These are phyloP conservation scores for Monilinia polystroma DNA, from an alignment of 2,329 filamentous ascomycete genomes.

Conservation along the genomic window DNA sequence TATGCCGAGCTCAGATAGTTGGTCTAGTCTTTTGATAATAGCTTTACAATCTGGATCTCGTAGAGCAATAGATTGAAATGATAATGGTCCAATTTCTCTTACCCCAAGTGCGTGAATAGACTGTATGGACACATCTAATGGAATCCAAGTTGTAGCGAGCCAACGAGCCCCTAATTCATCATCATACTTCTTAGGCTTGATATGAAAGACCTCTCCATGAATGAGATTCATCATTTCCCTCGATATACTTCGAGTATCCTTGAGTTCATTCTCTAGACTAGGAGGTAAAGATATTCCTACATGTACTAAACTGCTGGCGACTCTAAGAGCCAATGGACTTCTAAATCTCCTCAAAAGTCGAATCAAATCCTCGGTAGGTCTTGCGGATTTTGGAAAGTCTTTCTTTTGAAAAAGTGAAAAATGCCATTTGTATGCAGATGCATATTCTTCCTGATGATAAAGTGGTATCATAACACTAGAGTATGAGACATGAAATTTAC, in stretches of 20 bases:
- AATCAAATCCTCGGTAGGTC: conserved; percentile 45
- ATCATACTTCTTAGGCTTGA: conserved; percentile 52
- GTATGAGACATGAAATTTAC: conserved; percentile 45
- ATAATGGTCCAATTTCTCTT: conserved; percentile 68
- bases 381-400: conserved; percentile 45
- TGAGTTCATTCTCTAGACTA: conserved; percentile 22
- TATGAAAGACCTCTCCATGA: conserved; percentile 36
- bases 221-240: conserved; percentile 40
- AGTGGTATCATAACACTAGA: conserved; percentile 44
- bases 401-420: conserved; percentile 43
- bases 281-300: conserved; percentile 33
- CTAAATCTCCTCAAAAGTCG: conserved; percentile 42
- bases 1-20: conserved; percentile 63
- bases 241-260: conserved; percentile 30
- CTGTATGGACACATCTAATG: conserved; percentile 69
- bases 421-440: conserved; percentile 49
- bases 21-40: conserved; percentile 58
- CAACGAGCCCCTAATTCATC: conserved; percentile 75
- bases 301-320: conserved; percentile 34
- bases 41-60: conserved; percentile 57
- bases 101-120: conserved; percentile 70
- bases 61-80: conserved; percentile 73
- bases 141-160: conserved; percentile 75
- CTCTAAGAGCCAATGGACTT: conserved; percentile 30
- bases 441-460: conserved; percentile 41